phyloP scores from a whole-genome alignment of 2,329 filamentous ascomycete species.

The Neoscytalidium dimidiatum region DNA sequence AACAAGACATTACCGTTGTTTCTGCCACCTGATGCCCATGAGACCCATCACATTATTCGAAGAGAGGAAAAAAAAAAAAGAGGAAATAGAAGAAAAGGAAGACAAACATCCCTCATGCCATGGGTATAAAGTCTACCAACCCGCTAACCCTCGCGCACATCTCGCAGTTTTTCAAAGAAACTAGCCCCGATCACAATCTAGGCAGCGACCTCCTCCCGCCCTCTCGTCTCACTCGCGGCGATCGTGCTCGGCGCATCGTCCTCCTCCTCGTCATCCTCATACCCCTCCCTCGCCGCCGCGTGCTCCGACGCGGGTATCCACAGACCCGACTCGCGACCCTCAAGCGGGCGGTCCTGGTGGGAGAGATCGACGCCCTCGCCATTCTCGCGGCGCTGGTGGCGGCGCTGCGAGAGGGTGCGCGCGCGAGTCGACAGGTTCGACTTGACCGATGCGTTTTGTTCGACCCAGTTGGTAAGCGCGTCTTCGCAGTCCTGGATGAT shows the following conservation, averaged over 20 bases:
- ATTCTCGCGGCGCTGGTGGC: constrained; percentile 66
- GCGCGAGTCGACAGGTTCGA: constrained; percentile 86
- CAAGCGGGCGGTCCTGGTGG: constrained; percentile 77
- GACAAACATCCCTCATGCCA: neutral
- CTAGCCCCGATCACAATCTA: neutral
- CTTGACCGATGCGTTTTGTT: constrained; percentile 82
- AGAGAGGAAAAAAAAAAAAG: neutral
- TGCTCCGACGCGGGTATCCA: constrained; percentile 80
- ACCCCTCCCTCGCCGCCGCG: constrained; percentile 60
- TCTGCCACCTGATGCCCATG: neutral
- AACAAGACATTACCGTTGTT: neutral
- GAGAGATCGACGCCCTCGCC: constrained; percentile 79
- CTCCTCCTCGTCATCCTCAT: constrained; percentile 65
- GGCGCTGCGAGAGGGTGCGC: constrained; percentile 83
- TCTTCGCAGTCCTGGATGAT: constrained; percentile 99
- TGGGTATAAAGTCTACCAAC: constrained; percentile 14
- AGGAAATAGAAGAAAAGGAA: neutral
- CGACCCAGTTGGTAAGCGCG: constrained; percentile 94
- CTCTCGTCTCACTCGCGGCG: constrained; percentile 42
- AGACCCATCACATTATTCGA: neutral
- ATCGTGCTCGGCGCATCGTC: constrained; percentile 47
- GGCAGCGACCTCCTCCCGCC: constrained; percentile 47
- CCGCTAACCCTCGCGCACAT: neutral
- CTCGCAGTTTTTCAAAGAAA: too few species aligned
- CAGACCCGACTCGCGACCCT: constrained; percentile 68